Conservation (phyloP, 73 alveolate genomes). For the Blepharisma stoltei region DNA sequence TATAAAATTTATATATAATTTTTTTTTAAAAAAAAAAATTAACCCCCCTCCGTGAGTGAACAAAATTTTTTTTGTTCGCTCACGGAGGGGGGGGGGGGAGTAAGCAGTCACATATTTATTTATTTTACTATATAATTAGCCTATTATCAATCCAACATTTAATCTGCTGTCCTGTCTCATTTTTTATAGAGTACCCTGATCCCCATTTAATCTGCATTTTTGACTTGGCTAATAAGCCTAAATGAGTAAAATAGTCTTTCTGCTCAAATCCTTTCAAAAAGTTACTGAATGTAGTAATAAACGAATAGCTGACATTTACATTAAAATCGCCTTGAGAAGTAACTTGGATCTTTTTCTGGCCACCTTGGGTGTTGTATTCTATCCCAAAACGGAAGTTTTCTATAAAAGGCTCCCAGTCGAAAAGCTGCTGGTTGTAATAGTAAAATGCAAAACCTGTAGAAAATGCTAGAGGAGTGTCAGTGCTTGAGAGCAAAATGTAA, state of each 20-base stretch:
- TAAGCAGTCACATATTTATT: no score
- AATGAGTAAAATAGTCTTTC: background rate
- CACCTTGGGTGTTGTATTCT: background rate
- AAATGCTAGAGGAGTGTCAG: background rate
- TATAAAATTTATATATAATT: no score
- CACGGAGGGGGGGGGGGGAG: no score
- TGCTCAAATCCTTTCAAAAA: constrained; percentile 17
- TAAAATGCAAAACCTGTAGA: background rate
- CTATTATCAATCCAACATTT: constrained; percentile 12
- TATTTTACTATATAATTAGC: no score
- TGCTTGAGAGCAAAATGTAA: background rate
- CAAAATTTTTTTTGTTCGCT: no score
- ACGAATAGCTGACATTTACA: background rate
- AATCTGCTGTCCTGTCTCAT: constrained; percentile 32
- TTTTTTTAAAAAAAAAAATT: no score
- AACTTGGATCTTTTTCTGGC: background rate
- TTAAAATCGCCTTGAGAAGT: background rate
- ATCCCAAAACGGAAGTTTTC: background rate
- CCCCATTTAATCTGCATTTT: background rate
- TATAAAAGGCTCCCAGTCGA: constrained; percentile 37
- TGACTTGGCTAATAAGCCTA: background rate
- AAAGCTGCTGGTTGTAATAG: constrained; percentile 22
- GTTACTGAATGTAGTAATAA: background rate
- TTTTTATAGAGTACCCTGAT: background rate
- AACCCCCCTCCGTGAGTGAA: no score